A percentile compares a stretch with the other conserved stretches of the same genome.
Evolutionary conservation across 768 basidiomycete genomes (phyloP).

Genomic region (Pulveroboletus frians): DNA sequence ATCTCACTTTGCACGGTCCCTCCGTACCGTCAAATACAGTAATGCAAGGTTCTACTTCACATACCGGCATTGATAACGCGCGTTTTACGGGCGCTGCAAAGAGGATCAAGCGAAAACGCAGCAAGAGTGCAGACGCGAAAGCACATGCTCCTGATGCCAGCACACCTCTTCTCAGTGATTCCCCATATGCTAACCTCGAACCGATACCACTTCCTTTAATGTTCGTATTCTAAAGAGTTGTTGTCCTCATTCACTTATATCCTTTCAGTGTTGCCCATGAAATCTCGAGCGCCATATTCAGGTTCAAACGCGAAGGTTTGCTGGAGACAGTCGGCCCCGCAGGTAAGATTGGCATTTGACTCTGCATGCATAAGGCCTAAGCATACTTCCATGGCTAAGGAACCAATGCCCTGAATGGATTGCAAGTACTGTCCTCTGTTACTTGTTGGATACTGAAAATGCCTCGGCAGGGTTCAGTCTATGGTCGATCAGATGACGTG

Average conservation of each 20-base stretch:
- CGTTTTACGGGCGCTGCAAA: slow-evolving; percentile 52
- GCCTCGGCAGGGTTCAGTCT: slow-evolving; percentile 52
- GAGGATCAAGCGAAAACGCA: slow-evolving; percentile 64
- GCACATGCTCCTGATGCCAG: slow-evolving; percentile 29
- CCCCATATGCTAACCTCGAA: slow-evolving; percentile 48
- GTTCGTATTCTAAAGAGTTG: slow-evolving; percentile 35
- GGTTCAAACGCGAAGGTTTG: slow-evolving; percentile 73
- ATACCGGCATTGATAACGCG: slow-evolving; percentile 17
- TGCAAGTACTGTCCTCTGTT: slow-evolving; percentile 37
- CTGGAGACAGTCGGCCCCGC: slow-evolving; percentile 90
- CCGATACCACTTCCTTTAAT: slow-evolving; percentile 80
- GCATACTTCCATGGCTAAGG: slow-evolving; percentile 37
- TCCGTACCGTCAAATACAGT: slow-evolving; percentile 40
- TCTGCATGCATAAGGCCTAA: background rate
- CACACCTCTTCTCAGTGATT: slow-evolving; percentile 60
- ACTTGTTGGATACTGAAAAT: slow-evolving; percentile 5
- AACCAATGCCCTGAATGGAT: slow-evolving; percentile 66
- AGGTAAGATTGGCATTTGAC: slow-evolving; percentile 37
- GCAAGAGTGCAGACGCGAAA: slow-evolving; percentile 40
- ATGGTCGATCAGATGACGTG: slow-evolving; percentile 82
- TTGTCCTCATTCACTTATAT: background rate
- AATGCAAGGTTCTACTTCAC: slow-evolving; percentile 30
- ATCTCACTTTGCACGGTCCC: slow-evolving; percentile 45
- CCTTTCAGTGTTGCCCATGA: slow-evolving; percentile 72
- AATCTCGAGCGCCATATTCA: slow-evolving; percentile 61